Evolutionary conservation across 2,329 filamentous ascomycete genomes (phyloP).

Genomic region (Ophiostoma perfectum): DNA sequence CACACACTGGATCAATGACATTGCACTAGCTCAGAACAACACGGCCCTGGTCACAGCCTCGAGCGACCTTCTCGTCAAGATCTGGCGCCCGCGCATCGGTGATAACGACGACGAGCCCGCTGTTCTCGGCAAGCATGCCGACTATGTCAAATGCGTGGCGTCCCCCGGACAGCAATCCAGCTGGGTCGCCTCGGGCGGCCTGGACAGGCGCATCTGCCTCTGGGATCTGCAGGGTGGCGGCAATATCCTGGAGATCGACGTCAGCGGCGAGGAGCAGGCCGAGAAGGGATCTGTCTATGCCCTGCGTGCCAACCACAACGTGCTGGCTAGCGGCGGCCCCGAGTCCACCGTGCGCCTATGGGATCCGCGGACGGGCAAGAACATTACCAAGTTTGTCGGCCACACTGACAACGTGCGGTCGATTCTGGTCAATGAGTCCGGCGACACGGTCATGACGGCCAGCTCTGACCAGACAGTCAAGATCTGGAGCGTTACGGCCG

Average conservation of each 20-base stretch:
- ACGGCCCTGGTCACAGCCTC: slow-evolving; percentile 80
- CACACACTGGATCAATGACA: slow-evolving; percentile 95
- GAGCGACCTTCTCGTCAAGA: slow-evolving; percentile 87
- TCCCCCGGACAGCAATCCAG: slow-evolving; percentile 58
- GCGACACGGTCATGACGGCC: slow-evolving; percentile 86
- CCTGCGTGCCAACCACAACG: slow-evolving; percentile 68
- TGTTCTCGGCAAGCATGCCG: slow-evolving; percentile 85
- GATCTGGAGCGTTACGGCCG: slow-evolving; percentile 92
- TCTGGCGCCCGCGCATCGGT: slow-evolving; percentile 75
- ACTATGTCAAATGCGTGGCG: slow-evolving; percentile 93
- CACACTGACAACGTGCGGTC: slow-evolving; percentile 93
- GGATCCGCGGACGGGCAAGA: slow-evolving; percentile 73
- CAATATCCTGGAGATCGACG: slow-evolving; percentile 80
- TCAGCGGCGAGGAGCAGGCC: slow-evolving; percentile 71
- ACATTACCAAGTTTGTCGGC: slow-evolving; percentile 92
- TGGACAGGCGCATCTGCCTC: slow-evolving; percentile 85
- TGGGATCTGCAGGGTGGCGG: slow-evolving; percentile 91
- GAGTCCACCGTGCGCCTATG: slow-evolving; percentile 90
- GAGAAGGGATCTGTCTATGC: slow-evolving; percentile 97
- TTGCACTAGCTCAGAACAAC: slow-evolving; percentile 72
- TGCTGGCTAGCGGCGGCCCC: slow-evolving; percentile 87
- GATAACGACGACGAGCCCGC: slow-evolving; percentile 61
- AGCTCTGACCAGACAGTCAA: slow-evolving; percentile 97
- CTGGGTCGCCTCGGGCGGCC: slow-evolving; percentile 90
- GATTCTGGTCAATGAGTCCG: slow-evolving; percentile 81